Base-by-base conservation (phyloP, 2,329 filamentous ascomycete species). In the Emergomyces africanus region DNA sequence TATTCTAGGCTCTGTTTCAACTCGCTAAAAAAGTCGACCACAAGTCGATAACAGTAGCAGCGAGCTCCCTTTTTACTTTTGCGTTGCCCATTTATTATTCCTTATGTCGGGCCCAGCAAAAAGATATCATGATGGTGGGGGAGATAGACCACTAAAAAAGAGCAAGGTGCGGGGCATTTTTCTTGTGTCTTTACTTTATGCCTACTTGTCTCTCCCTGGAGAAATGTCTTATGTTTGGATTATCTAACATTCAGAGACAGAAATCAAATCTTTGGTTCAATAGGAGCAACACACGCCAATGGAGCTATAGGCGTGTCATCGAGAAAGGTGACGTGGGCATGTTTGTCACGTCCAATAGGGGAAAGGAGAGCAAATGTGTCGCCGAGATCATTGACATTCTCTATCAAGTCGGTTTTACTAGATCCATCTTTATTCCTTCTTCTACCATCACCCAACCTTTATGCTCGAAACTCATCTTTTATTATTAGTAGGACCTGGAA, bases 261-360 rank as follows among this genome's bases (percentile, higher is more conserved):
- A 54, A 54, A 42, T 42, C 23, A 33, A 42, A 55, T 15, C 54
- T 42, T 9, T 55, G 54, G 54, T 55, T 54, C 20, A 54, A 55
- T 39, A 55, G 35, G 54, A 55, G 54, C 54, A 55, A 55, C 14
- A 55, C 54, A 5, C 54, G 54, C 39, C 54, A 55, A 23, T 55
- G 54, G 54, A 55, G 37, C 20, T 42, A 44, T 25, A 66, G 60
- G 61, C 61, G 41, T 63, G 58, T 28, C 67, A 64, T 78, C 56
- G 73, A 76, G 59, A 67, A 64, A 57, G 83, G 82, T 18, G 82
- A 85, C 66, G 75, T 77, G 56, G 83, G 83, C 12, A 82, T 86
- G 33, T 85, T 83, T 75, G 79, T 82, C 48, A 84, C 83, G 2
- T 85, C 83, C 67, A 78, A 82, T 61, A 81, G 81, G 71, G 81